A percentile compares a stretch with the other conserved stretches of the same genome.
phyloP scores from a whole-genome alignment of 495 filamentous ascomycete genomes.

The Cercophora sp. region DNA sequence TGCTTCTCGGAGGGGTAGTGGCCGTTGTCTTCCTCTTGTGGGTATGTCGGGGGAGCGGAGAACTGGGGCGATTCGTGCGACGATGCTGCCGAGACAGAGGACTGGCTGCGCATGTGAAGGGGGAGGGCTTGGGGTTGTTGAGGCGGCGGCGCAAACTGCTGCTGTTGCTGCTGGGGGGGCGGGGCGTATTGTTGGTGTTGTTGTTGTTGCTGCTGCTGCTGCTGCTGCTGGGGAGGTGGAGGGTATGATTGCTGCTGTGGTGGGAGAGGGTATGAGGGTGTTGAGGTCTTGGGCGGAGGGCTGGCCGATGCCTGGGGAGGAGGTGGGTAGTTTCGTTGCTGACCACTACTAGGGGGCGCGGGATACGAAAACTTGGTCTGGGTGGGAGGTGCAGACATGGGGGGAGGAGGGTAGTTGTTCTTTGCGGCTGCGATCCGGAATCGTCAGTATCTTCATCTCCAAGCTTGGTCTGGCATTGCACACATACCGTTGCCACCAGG shows the following conservation, averaged over 20 bases:
- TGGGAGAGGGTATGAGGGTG: slow-evolving; percentile 32
- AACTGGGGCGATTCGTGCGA: slow-evolving; percentile 11
- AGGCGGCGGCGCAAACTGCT: too few relatives aligned
- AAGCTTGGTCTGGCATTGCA: too few relatives aligned
- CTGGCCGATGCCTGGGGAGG: slow-evolving; percentile 25
- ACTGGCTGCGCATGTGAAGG: slow-evolving; percentile 23
- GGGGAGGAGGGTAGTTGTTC: slow-evolving; percentile 30
- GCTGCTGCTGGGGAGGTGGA: too few relatives aligned
- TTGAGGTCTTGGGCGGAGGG: slow-evolving; percentile 23
- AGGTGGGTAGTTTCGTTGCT: slow-evolving; percentile 29
- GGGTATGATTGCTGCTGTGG: slow-evolving; percentile 36
- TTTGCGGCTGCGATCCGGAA: too few relatives aligned
- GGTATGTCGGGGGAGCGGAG: slow-evolving; percentile 31
- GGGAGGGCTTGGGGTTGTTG: slow-evolving; percentile 27
- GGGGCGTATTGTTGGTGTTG: slow-evolving; percentile 31
- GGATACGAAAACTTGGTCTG: slow-evolving; percentile 44
- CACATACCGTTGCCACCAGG: slow-evolving; percentile 26
- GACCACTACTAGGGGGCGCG: slow-evolving; percentile 31
- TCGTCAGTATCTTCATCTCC: too few relatives aligned
- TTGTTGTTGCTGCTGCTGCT: slow-evolving; percentile 35
- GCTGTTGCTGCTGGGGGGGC: slow-evolving; percentile 33
- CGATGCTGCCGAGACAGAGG: slow-evolving; percentile 21
- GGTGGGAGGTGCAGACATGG: slow-evolving; percentile 39
- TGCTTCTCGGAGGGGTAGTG: slow-evolving; percentile 38
- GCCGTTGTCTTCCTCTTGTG: slow-evolving; percentile 25